Evolutionary conservation across 257 asterid genomes (phyloP).

Genomic region (Dorcoceras hygrometricum): DNA sequence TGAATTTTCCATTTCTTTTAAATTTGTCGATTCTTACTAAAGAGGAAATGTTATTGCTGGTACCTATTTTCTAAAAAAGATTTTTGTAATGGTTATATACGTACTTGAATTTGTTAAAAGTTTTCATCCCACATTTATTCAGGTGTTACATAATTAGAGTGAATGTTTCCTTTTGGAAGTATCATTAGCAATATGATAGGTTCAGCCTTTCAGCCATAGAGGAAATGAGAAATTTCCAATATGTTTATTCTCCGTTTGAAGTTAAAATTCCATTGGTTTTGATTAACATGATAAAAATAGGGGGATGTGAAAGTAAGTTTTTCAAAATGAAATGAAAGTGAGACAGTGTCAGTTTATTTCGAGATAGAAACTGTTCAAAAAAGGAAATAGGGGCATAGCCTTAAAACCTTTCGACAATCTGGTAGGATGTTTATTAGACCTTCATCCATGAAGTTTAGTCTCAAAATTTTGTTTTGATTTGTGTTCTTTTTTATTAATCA

Average conservation of each 20-base stretch:
- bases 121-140: too few relatives aligned
- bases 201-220: neutral
- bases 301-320: neutral
- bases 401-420: neutral
- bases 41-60: too few relatives aligned
- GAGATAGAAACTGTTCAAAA: neutral
- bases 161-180: neutral
- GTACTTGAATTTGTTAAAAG: neutral
- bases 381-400: neutral
- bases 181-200: neutral
- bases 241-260: neutral
- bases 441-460: constrained; percentile 1
- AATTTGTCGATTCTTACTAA: neutral
- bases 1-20: neutral
- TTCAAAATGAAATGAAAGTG: neutral
- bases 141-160: neutral
- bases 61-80: neutral
- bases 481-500: constrained; percentile 1
- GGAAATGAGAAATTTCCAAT: neutral
- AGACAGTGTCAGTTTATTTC: neutral
- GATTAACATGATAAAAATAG: neutral
- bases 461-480: neutral
- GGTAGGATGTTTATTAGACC: constrained; percentile 8
- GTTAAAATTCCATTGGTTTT: neutral
- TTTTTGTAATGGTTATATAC: neutral